Evolutionary conservation across 2,329 filamentous ascomycete genomes (phyloP).

Genomic region (Arachnomyces sp.): DNA sequence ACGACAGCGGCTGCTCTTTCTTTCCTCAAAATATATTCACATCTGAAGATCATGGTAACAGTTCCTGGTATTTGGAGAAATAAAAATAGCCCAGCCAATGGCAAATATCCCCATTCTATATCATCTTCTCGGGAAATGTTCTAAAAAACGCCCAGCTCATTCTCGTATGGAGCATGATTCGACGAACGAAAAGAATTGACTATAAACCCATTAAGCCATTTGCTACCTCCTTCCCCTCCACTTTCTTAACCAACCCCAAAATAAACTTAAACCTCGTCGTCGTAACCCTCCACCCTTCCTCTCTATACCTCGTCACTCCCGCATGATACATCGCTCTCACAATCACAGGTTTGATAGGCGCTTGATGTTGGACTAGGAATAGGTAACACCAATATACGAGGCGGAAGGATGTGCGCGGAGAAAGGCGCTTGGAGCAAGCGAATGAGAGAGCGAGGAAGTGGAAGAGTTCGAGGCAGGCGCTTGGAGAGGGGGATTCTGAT

Average conservation of each 20-base stretch:
- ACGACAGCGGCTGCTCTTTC: too few species aligned
- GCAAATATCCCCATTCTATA: too few species aligned
- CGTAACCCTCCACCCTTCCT: conserved; percentile 28
- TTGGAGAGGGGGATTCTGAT: conserved; percentile 23
- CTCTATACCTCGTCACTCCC: conserved; percentile 39
- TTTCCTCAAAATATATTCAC: too few species aligned
- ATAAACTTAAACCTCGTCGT: conserved; percentile 36
- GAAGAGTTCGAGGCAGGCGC: conserved; percentile 35
- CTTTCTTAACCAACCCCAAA: conserved; percentile 31
- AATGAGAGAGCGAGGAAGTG: conserved; percentile 40
- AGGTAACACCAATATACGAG: conserved; percentile 41
- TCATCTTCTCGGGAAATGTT: too few species aligned
- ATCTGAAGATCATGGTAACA: too few species aligned
- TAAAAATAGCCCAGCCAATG: too few species aligned
- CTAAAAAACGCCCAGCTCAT: conserved; percentile 1
- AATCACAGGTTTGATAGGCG: conserved; percentile 36
- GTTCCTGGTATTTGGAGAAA: too few species aligned
- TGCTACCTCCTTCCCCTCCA: conserved; percentile 39
- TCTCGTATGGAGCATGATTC: too few species aligned
- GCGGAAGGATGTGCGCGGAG: conserved; percentile 36
- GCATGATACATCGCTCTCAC: conserved; percentile 44
- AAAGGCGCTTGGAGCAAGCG: conserved; percentile 29
- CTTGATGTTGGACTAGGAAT: conserved; percentile 36
- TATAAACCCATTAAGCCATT: conserved; percentile 19
- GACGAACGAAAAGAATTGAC: too few species aligned